A percentile compares a stretch with the other conserved stretches of the same genome.
phyloP scores from a whole-genome alignment of 305 asterid species.

The Petunia hybrid region DNA sequence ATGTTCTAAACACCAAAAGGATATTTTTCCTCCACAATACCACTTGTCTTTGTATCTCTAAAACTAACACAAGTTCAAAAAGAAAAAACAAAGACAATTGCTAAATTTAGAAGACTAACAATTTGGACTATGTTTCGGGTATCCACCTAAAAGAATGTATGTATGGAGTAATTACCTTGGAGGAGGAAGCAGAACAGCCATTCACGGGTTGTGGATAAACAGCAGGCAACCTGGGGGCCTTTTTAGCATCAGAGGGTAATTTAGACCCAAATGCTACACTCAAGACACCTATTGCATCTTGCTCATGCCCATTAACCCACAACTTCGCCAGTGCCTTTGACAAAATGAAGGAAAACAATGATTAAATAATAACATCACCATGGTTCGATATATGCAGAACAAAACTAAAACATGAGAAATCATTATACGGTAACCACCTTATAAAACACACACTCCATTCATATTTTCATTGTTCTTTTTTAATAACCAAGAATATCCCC shows the following conservation, averaged over 20 bases:
- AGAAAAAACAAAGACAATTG: background rate
- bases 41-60: constrained; percentile 11
- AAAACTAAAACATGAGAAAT: background rate
- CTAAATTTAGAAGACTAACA: constrained; percentile 1
- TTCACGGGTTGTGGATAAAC: constrained; percentile 58
- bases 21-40: background rate
- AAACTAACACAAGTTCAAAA: background rate
- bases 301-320: constrained; percentile 70
- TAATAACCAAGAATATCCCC: too few relatives aligned
- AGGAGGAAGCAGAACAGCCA: constrained; percentile 68
- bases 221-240: constrained; percentile 59
- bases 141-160: constrained; percentile 14
- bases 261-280: constrained; percentile 81
- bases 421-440: background rate
- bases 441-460: too few relatives aligned
- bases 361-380: background rate
- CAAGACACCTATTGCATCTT: constrained; percentile 63
- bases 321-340: constrained; percentile 48
- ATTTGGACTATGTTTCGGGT: background rate
- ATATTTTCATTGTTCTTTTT: too few relatives aligned
- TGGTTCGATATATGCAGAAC: constrained; percentile 6
- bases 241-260: constrained; percentile 60
- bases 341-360: background rate
- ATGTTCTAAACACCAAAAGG: constrained; percentile 4
- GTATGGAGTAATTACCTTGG: constrained; percentile 53